A percentile compares a stretch with the other conserved stretches of the same genome.
Conservation (phyloP, 306 rosid genomes). For the Inga oerstediana region DNA sequence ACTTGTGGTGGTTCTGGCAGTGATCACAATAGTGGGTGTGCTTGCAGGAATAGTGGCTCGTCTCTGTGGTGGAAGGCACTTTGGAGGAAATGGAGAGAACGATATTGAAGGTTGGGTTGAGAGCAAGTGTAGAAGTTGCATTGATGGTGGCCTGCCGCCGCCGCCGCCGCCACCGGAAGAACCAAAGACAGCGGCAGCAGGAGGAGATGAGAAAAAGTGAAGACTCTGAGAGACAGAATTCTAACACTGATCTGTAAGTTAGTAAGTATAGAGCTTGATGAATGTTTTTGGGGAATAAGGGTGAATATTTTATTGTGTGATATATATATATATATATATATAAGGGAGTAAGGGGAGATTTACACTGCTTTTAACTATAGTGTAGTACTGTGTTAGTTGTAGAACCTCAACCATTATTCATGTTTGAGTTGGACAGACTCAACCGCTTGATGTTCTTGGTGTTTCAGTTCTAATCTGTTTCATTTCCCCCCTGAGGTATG, state of each 20-base stretch:
- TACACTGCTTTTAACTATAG: conserved; percentile 30
- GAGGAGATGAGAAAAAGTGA: conserved; percentile 52
- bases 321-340: not conserved
- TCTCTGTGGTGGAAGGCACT: conserved; percentile 80
- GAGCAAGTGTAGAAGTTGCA: conserved; percentile 76
- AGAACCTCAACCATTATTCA: conserved; percentile 27
- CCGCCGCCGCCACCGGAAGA: conserved; percentile 28
- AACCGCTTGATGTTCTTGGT: not conserved
- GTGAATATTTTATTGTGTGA: not conserved
- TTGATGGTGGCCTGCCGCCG: conserved; percentile 65
- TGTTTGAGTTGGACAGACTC: conserved; percentile 1
- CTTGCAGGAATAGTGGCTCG: conserved; percentile 78
- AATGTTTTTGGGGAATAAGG: conserved; percentile 24
- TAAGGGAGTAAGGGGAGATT: conserved; percentile 8
- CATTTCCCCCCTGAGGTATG: not conserved
- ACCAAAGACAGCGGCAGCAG: conserved; percentile 43
- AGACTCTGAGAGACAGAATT: conserved; percentile 13
- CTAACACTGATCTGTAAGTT: conserved; percentile 29
- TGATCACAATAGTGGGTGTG: conserved; percentile 67
- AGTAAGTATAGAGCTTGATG: conserved; percentile 31
- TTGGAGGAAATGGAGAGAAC: conserved; percentile 64
- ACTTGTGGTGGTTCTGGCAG: conserved; percentile 76
- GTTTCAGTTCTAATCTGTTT: conserved; percentile 24
- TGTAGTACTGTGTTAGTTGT: conserved; percentile 34
- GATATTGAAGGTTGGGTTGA: conserved; percentile 95